phyloP scores from a whole-genome alignment of 768 basidiomycete species.

The Suillus weaverae region DNA sequence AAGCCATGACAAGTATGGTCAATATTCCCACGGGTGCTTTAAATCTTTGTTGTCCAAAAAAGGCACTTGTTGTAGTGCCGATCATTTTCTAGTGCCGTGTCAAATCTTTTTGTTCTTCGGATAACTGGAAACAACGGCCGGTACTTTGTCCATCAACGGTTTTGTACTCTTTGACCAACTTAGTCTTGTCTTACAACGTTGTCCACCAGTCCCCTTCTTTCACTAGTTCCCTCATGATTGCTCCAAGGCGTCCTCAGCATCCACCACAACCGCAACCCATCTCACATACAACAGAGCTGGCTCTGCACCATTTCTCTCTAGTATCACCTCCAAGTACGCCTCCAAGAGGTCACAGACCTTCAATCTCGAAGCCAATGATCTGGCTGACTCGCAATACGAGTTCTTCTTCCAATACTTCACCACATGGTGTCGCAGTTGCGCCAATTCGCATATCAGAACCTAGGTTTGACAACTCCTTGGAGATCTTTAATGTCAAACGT shows the following conservation, averaged over 20 bases:
- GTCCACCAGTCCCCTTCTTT: conserved; percentile 3
- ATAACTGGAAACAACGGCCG: conserved; percentile 1
- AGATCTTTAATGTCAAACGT: conserved; percentile 33
- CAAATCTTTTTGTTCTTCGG: conserved; percentile 10
- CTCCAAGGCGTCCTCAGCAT: conserved; percentile 22
- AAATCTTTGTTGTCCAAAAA: conserved; percentile 22
- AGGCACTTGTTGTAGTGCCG: conserved; percentile 27
- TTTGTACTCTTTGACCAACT: conserved; percentile 12
- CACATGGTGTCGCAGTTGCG: conserved; percentile 25
- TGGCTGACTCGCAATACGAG: conserved; percentile 44
- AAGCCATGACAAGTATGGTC: not conserved
- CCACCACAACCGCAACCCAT: conserved; percentile 15
- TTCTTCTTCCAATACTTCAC: conserved; percentile 26
- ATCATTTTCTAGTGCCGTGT: not conserved
- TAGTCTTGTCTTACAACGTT: not conserved
- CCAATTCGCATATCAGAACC: conserved; percentile 47
- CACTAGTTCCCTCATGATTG: conserved; percentile 21
- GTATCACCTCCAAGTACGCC: conserved; percentile 33
- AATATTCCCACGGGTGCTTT: conserved; percentile 9
- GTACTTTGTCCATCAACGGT: conserved; percentile 11
- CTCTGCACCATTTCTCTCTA: conserved; percentile 17
- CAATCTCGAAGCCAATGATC: conserved; percentile 41
- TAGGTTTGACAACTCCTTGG: conserved; percentile 34
- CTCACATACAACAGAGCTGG: conserved; percentile 28
- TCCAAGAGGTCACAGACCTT: conserved; percentile 34